Conservation (phyloP, 805 yeast genomes). For the baker's yeast (Saccharomyces cerevisiae) region DNA sequence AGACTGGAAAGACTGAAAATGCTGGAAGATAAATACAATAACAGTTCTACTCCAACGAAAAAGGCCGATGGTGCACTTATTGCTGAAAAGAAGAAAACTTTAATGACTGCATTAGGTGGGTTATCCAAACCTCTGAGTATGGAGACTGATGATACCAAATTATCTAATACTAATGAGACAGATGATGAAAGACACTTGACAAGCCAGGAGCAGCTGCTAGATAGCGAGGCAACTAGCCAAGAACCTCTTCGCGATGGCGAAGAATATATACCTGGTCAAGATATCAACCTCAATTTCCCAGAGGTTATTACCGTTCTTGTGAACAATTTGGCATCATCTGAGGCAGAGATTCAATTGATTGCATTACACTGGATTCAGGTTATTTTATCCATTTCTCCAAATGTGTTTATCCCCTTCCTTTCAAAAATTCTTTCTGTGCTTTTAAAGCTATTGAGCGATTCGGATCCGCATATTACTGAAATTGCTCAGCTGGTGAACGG, state of each 20-base stretch:
- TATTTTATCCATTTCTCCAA: conserved; percentile 60
- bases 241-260: conserved; percentile 37
- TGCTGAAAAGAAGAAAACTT: conserved; percentile 29
- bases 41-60: conserved; percentile 17
- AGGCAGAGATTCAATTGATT: conserved; percentile 67
- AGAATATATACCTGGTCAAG: conserved; percentile 66
- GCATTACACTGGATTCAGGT: conserved; percentile 78
- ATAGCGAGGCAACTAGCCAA: conserved; percentile 12
- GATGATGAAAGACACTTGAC: conserved; percentile 11
- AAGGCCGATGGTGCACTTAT: conserved; percentile 25
- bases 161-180: conserved; percentile 12
- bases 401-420: conserved; percentile 61
- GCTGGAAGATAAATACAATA: conserved; percentile 14
- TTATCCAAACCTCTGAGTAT: conserved; percentile 7
- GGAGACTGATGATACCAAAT: conserved; percentile 14
- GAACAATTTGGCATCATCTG: conserved; percentile 68
- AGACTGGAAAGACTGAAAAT: conserved; percentile 13
- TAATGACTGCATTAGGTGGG: conserved; percentile 22
- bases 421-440: conserved; percentile 68
- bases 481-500: conserved; percentile 51
- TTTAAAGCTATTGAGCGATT: conserved; percentile 52
- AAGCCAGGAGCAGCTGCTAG: conserved; percentile 14
- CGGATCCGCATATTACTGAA: conserved; percentile 41
- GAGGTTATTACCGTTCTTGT: conserved; percentile 73
- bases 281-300: conserved; percentile 70